Evolutionary conservation across 23 red algal genomes (phyloP).

Genomic region (Gracilaria gracilis): DNA sequence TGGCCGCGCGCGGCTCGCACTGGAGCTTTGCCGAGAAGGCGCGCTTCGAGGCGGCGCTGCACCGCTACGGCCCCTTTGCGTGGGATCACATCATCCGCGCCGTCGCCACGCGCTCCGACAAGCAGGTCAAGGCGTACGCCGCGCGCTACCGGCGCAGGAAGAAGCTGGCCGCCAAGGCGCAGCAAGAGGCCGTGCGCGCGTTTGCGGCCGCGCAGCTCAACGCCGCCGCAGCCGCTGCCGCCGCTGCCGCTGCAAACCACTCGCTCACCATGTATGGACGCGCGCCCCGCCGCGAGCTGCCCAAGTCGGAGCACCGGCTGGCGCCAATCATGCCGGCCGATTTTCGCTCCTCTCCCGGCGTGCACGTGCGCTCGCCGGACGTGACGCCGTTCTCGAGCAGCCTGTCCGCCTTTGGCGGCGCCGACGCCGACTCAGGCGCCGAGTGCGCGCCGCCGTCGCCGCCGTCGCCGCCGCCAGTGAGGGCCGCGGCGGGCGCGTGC

Average conservation of each 20-base stretch:
- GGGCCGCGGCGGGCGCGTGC: too few species aligned
- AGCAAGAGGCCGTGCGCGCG: slow-evolving; percentile 22
- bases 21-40: slow-evolving; percentile 70
- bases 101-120: slow-evolving; percentile 66
- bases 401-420: neutral
- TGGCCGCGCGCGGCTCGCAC: slow-evolving; percentile 63
- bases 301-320: neutral
- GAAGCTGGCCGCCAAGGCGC: slow-evolving; percentile 53
- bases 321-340: slow-evolving; percentile 17
- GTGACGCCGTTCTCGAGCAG: neutral
- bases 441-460: too few species aligned
- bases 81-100: slow-evolving; percentile 68
- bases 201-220: slow-evolving; percentile 26
- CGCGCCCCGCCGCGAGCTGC: neutral
- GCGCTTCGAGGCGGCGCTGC: slow-evolving; percentile 65
- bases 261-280: neutral
- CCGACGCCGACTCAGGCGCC: too few species aligned
- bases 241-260: slow-evolving; percentile 17
- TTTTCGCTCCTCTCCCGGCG: neutral
- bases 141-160: slow-evolving; percentile 60
- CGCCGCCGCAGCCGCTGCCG: slow-evolving; percentile 17
- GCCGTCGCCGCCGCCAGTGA: too few species aligned
- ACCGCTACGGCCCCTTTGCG: slow-evolving; percentile 60
- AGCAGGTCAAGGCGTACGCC: slow-evolving; percentile 73
- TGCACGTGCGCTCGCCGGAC: neutral